phyloP scores from a whole-genome alignment of 345 rosid genomes.

The Turritis glabra region DNA sequence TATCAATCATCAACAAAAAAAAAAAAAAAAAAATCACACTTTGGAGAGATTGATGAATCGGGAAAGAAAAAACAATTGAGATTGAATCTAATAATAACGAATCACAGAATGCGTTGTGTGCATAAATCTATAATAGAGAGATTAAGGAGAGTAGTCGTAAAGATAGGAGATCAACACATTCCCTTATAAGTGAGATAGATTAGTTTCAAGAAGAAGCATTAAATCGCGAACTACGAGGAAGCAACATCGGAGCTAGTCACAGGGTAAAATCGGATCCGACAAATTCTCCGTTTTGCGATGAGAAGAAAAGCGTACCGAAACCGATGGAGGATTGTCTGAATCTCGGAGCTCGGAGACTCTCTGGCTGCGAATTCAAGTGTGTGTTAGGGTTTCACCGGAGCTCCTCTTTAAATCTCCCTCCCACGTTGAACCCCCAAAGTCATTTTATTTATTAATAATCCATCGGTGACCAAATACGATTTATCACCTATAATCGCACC shows the following conservation, averaged over 20 bases:
- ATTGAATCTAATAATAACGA: neutral
- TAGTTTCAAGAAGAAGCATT: conserved; percentile 5
- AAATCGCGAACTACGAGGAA: neutral
- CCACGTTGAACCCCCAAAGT: neutral
- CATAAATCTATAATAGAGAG: neutral
- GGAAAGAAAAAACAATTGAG: neutral
- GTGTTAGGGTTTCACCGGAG: conserved; percentile 33
- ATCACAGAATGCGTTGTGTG: neutral
- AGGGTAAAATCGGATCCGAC: conserved; percentile 1
- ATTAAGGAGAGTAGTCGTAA: neutral
- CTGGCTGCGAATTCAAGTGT: neutral
- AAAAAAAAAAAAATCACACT: neutral
- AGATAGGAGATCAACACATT: conserved; percentile 18
- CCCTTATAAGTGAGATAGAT: too few species aligned
- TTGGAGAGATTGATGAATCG: neutral
- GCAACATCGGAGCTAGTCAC: neutral
- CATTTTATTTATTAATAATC: too few species aligned
- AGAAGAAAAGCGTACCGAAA: conserved; percentile 5
- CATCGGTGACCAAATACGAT: too few species aligned
- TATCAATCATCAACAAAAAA: neutral
- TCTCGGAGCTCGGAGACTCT: too few species aligned
- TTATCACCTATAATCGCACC: neutral
- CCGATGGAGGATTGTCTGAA: neutral
- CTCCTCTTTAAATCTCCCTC: conserved; percentile 28
- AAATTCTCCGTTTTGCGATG: too few species aligned